Evolutionary conservation across 2,329 filamentous ascomycete genomes (phyloP).

Genomic region (Neopestalotiopsis sp.): DNA sequence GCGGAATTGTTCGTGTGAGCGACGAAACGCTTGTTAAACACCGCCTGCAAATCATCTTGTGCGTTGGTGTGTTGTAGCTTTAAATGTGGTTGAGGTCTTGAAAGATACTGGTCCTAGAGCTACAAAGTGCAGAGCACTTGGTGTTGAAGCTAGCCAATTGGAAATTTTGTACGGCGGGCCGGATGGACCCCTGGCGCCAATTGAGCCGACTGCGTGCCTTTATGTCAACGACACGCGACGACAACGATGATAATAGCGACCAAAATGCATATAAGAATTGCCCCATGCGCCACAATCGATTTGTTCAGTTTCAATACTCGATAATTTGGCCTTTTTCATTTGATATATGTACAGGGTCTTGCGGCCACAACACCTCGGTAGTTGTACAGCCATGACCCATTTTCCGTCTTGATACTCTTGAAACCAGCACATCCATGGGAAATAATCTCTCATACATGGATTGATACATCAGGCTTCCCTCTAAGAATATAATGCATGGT

Average conservation of each 20-base stretch:
- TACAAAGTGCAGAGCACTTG: slow-evolving; percentile 3
- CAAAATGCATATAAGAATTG: not conserved
- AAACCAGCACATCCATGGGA: not conserved
- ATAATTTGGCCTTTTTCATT: not conserved
- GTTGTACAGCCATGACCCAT: slow-evolving; percentile 3
- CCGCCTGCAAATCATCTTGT: slow-evolving; percentile 47
- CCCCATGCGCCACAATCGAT: not conserved
- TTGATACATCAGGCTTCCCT: not conserved
- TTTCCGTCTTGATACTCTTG: not conserved
- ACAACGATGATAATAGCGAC: not conserved
- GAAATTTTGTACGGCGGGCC: slow-evolving; percentile 21
- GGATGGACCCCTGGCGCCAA: slow-evolving; percentile 14
- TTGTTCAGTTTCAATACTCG: not conserved
- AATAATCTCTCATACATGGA: not conserved
- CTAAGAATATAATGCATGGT: not conserved
- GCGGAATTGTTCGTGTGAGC: slow-evolving; percentile 22
- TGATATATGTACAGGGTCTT: slow-evolving; percentile 3
- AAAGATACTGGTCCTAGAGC: not conserved
- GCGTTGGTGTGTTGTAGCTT: slow-evolving; percentile 16
- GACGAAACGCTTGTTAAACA: slow-evolving; percentile 56
- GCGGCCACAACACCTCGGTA: not conserved
- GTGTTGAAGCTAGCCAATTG: slow-evolving; percentile 19
- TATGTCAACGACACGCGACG: not conserved
- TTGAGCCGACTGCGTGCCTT: not conserved
- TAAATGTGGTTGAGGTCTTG: slow-evolving; percentile 6